Conservation (phyloP, 1,284 basidiomycete species). For the Ganoderma lucidum region DNA sequence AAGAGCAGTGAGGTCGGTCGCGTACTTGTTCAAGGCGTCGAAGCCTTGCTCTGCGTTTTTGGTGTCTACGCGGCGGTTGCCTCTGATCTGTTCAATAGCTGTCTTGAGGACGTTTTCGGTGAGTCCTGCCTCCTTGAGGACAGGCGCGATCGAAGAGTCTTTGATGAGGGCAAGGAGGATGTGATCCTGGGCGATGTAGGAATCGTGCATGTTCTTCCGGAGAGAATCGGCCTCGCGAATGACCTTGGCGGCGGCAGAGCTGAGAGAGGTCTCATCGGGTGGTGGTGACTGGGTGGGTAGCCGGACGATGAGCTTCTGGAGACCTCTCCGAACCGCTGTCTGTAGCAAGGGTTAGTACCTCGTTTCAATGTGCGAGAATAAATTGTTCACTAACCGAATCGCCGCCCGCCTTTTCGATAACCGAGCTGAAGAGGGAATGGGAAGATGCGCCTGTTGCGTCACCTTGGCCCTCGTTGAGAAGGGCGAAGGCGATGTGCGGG, state of each 20-base stretch:
- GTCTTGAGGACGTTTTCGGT: conserved; percentile 81
- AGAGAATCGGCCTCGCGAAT: conserved; percentile 83
- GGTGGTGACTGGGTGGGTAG: conserved; percentile 87
- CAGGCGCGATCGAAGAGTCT: conserved; percentile 67
- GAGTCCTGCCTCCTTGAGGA: conserved; percentile 81
- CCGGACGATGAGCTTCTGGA: conserved; percentile 78
- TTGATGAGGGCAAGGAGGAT: conserved; percentile 78
- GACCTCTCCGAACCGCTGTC: conserved; percentile 63
- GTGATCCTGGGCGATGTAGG: conserved; percentile 92
- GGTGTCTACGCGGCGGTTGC: conserved; percentile 84
- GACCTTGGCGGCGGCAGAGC: conserved; percentile 69
- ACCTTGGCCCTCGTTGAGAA: conserved; percentile 69
- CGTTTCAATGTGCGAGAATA: conserved; percentile 10
- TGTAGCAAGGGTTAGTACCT: conserved; percentile 42
- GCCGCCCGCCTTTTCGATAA: conserved; percentile 81
- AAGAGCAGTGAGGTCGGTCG: conserved; percentile 86
- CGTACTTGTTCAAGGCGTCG: conserved; percentile 85
- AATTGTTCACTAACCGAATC: conserved; percentile 63
- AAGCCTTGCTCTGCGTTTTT: conserved; percentile 89
- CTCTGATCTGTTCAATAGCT: conserved; percentile 82
- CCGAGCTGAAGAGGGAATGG: conserved; percentile 73
- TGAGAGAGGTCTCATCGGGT: conserved; percentile 81
- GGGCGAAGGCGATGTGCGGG: conserved; percentile 77
- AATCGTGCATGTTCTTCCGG: conserved; percentile 92
- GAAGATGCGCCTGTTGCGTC: conserved; percentile 41